Percentiles rank a stretch among this genome's conserved stretches.
These are phyloP conservation scores for Cydonia oblonga DNA, from an alignment of 331 rosid genomes.

Conservation along the genomic window DNA sequence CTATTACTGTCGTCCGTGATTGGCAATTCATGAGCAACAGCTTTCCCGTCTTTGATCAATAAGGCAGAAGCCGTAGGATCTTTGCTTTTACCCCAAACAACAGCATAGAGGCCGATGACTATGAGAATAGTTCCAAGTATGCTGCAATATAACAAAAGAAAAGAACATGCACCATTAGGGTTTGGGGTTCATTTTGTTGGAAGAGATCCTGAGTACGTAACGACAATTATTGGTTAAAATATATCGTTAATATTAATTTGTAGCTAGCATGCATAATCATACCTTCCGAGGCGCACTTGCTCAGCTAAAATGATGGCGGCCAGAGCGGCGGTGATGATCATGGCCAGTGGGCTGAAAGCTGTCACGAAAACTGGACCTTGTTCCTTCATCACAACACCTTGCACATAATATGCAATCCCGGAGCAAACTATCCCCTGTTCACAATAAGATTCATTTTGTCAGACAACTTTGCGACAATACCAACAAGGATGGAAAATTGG, in stretches of 20 bases:
- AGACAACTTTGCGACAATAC: not conserved
- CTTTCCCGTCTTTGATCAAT: conserved; percentile 16
- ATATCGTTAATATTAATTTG: too few relatives aligned
- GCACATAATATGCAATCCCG: conserved; percentile 76
- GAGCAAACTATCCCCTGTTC: conserved; percentile 73
- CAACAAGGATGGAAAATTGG: not conserved
- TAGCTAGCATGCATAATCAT: not conserved
- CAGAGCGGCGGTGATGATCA: conserved; percentile 77
- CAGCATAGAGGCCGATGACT: conserved; percentile 66
- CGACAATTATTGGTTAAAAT: not conserved
- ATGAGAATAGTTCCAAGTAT: conserved; percentile 64
- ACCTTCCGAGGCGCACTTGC: conserved; percentile 74
- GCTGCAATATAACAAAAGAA: conserved; percentile 16
- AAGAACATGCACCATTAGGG: not conserved
- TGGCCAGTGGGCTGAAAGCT: conserved; percentile 71
- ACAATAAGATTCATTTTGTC: not conserved
- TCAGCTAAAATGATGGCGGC: conserved; percentile 66
- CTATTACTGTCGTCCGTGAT: conserved; percentile 17
- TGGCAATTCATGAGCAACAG: conserved; percentile 37
- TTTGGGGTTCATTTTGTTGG: not conserved
- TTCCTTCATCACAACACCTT: conserved; percentile 62
- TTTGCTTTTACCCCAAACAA: conserved; percentile 88
- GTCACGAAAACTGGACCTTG: conserved; percentile 89
- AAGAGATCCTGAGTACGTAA: not conserved
- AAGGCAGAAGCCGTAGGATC: conserved; percentile 23